Conservation (phyloP, 176 grass and related monocot species). For the Aegilops speltoides region DNA sequence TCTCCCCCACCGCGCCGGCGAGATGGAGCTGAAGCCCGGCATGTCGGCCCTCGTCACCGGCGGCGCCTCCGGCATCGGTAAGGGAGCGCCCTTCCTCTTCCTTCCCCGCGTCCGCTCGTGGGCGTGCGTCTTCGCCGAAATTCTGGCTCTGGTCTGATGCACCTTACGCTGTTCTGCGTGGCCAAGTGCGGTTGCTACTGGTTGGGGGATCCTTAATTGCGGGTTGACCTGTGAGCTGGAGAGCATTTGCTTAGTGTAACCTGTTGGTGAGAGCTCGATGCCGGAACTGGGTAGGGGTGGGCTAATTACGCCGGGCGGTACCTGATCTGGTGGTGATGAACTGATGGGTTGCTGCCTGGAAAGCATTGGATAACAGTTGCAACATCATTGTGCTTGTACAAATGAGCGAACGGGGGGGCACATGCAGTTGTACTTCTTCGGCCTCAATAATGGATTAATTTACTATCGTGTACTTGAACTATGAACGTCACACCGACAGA, state of each 20-base stretch:
- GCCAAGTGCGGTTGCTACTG: not conserved
- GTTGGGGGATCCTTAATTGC: not conserved
- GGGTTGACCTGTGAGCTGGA: not conserved
- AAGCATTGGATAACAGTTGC: not conserved
- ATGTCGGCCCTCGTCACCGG: slow-evolving; percentile 93
- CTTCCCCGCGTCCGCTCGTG: not conserved
- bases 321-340: not conserved
- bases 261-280: not conserved
- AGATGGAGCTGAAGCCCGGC: slow-evolving; percentile 96
- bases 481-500: not conserved
- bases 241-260: not conserved
- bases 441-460: not conserved
- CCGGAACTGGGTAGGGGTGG: not conserved
- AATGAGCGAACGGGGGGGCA: not conserved
- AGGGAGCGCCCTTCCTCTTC: not conserved
- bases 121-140: not conserved
- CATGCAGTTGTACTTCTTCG: not conserved
- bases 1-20: not conserved
- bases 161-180: not conserved
- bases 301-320: not conserved
- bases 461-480: not conserved
- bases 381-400: not conserved
- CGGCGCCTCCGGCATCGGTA: slow-evolving; percentile 91
- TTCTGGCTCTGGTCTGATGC: not conserved
- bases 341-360: not conserved